Evolutionary conservation across 495 filamentous ascomycete species (phyloP).

Genomic region (Neurospora sp.): DNA sequence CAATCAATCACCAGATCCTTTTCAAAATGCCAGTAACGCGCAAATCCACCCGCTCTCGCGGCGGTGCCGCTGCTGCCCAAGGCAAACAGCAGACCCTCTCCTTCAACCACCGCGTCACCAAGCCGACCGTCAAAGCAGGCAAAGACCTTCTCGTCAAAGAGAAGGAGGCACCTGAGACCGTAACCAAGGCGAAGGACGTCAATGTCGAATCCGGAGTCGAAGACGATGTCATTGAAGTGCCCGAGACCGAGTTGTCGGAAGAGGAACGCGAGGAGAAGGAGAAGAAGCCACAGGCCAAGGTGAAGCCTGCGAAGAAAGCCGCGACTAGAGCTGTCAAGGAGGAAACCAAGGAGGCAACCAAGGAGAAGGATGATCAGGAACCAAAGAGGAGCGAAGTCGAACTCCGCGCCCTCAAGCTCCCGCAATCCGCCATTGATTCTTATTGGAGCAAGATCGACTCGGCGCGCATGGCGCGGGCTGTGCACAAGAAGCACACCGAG

Average conservation of each 20-base stretch:
- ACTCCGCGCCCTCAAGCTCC: slow-evolving; percentile 46
- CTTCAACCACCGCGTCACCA: slow-evolving; percentile 69
- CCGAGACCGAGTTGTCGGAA: slow-evolving; percentile 6
- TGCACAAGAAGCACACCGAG: slow-evolving; percentile 54
- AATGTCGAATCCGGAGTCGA: neutral
- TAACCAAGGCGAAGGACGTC: slow-evolving; percentile 3
- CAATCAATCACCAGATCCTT: neutral
- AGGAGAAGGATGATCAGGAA: slow-evolving; percentile 7
- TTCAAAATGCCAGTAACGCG: slow-evolving; percentile 59
- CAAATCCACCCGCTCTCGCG: slow-evolving; percentile 40
- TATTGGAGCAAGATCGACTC: slow-evolving; percentile 67
- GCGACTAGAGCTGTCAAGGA: slow-evolving; percentile 13
- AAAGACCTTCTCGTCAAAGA: slow-evolving; percentile 31
- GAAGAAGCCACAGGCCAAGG: slow-evolving; percentile 7
- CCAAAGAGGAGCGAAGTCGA: slow-evolving; percentile 24
- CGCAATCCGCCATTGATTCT: slow-evolving; percentile 50
- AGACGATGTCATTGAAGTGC: neutral
- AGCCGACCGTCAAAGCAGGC: slow-evolving; percentile 46
- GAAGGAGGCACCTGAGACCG: slow-evolving; percentile 5
- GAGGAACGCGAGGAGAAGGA: neutral
- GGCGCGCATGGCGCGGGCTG: slow-evolving; percentile 35
- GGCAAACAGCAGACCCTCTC: slow-evolving; percentile 56
- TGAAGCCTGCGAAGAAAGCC: slow-evolving; percentile 28
- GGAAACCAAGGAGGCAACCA: neutral
- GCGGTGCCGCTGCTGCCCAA: slow-evolving; percentile 25